A percentile compares a stretch with the other conserved stretches of the same genome.
These are phyloP conservation scores for Porodaedalea pini DNA, from an alignment of 1,284 basidiomycete species.

Conservation along the genomic window DNA sequence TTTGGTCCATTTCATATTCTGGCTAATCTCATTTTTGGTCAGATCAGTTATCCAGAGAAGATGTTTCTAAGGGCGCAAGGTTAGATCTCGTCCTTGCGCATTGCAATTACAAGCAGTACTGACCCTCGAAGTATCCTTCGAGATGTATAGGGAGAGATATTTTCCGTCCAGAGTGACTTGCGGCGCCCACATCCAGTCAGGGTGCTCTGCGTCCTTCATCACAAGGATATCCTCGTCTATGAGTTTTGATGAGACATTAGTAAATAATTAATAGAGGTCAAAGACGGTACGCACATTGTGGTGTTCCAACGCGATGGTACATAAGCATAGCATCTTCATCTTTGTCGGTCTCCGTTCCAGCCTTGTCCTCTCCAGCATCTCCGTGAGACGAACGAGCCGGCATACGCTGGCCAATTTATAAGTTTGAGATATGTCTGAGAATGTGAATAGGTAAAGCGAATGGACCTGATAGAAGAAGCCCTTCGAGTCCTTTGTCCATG, in stretches of 20 bases:
- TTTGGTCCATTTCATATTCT: constrained; percentile 68
- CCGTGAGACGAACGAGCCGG: constrained; percentile 52
- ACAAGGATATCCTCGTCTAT: constrained; percentile 68
- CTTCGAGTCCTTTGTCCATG: constrained; percentile 73
- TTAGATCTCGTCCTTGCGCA: constrained; percentile 3
- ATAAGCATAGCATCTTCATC: constrained; percentile 72
- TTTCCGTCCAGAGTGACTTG: constrained; percentile 57
- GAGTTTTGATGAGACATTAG: constrained; percentile 1
- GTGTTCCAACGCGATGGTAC: constrained; percentile 69
- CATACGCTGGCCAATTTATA: constrained; percentile 44
- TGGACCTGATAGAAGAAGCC: constrained; percentile 81
- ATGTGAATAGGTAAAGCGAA: constrained; percentile 5
- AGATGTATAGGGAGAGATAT: constrained; percentile 56
- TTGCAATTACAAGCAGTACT: constrained; percentile 25
- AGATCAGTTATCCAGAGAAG: constrained; percentile 73
- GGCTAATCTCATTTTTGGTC: constrained; percentile 51
- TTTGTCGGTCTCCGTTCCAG: constrained; percentile 59
- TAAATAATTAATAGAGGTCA: not conserved
- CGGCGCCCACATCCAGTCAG: constrained; percentile 62
- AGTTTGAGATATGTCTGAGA: not conserved
- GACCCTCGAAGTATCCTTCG: constrained; percentile 65
- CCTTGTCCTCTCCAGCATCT: constrained; percentile 47
- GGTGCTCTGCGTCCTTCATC: constrained; percentile 58
- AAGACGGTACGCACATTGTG: constrained; percentile 49
- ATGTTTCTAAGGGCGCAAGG: constrained; percentile 50